Conservation (phyloP, 805 yeast species). For the Monosporozyma yasuniensis region DNA sequence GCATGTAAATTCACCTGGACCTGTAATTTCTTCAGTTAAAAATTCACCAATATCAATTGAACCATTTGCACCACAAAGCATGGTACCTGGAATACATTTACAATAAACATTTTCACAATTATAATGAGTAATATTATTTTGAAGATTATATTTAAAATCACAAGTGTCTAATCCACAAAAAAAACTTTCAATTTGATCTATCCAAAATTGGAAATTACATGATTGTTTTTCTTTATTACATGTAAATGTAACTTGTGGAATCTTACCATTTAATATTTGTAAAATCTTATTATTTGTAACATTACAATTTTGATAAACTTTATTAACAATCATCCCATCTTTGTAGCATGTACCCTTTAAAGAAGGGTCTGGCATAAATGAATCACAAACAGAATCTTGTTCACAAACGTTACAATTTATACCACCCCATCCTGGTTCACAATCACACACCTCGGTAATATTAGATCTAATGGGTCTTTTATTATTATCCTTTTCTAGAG, state of each 20-base stretch:
- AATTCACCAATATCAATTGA: conserved; percentile 93
- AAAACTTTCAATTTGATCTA: conserved; percentile 80
- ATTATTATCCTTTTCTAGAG: conserved; percentile 39
- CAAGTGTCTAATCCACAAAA: conserved; percentile 79
- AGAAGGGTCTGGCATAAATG: conserved; percentile 74
- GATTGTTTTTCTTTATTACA: conserved; percentile 58
- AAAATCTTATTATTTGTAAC: conserved; percentile 85
- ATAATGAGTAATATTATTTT: conserved; percentile 61
- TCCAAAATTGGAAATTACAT: conserved; percentile 96
- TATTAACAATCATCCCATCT: conserved; percentile 72
- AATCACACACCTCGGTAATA: conserved; percentile 47
- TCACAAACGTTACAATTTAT: conserved; percentile 87
- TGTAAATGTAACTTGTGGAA: conserved; percentile 87
- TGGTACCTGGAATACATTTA: conserved; percentile 81
- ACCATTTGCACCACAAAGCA: conserved; percentile 90
- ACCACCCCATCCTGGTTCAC: conserved; percentile 87
- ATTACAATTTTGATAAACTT: conserved; percentile 84
- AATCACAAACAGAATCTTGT: conserved; percentile 65
- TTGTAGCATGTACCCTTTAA: conserved; percentile 82
- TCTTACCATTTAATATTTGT: conserved; percentile 65
- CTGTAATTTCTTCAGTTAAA: conserved; percentile 76
- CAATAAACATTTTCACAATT: conserved; percentile 74
- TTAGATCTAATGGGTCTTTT: conserved; percentile 54
- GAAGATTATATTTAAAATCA: conserved; percentile 53
- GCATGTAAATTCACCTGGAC: conserved; percentile 90